A percentile compares a stretch with the other conserved stretches of the same genome.
Evolutionary conservation across 2,329 filamentous ascomycete species (phyloP).

Genomic region (Pseudogymnoascus sp.): DNA sequence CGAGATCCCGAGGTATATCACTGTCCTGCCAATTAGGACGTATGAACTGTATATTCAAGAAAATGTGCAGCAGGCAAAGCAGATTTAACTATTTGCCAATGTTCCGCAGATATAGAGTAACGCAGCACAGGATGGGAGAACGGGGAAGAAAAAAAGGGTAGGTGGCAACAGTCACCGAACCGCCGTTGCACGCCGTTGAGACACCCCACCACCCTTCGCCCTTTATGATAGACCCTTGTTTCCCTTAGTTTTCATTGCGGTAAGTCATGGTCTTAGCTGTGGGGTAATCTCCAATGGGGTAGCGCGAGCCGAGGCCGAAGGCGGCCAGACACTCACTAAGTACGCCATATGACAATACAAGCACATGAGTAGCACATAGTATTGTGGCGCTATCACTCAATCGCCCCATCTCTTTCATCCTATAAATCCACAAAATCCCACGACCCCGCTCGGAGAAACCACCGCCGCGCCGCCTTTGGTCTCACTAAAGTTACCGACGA

Average conservation of each 20-base stretch:
- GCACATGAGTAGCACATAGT: not conserved
- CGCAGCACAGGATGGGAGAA: not conserved
- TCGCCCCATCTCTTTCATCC: not conserved
- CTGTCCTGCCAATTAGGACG: not conserved
- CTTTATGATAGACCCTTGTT: not conserved
- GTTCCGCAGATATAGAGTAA: not conserved
- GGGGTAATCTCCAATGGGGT: slow-evolving; percentile 1
- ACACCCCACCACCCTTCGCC: not conserved
- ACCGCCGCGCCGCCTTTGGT: not conserved
- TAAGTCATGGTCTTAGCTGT: not conserved
- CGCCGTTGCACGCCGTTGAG: not conserved
- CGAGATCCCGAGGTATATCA: not conserved
- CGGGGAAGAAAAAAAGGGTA: not conserved
- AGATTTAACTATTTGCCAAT: not conserved
- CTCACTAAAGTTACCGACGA: not conserved
- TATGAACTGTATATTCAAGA: not conserved
- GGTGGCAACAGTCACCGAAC: not conserved
- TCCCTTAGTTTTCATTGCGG: not conserved
- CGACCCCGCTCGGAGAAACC: not conserved
- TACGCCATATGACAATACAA: not conserved
- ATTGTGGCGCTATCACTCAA: slow-evolving; percentile 1
- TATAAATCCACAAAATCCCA: not conserved
- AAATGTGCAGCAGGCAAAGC: not conserved
- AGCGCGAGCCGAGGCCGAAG: not conserved
- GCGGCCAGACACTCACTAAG: not conserved